These are phyloP conservation scores for Colletotrichum acutatum DNA, from an alignment of 2,329 filamentous ascomycete genomes.

Conservation along the genomic window DNA sequence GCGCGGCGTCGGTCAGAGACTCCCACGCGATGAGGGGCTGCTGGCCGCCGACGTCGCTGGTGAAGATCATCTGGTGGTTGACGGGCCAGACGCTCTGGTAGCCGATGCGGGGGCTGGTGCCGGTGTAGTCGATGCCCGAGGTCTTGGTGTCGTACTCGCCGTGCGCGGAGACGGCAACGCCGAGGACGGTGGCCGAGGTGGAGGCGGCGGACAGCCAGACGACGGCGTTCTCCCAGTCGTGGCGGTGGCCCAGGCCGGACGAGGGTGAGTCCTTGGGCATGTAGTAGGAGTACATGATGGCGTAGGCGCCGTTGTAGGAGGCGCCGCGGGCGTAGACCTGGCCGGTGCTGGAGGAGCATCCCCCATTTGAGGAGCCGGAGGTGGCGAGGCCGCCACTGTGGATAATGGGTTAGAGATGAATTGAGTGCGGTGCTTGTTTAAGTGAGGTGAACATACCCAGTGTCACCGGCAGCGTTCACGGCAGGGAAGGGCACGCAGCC, in stretches of 20 bases:
- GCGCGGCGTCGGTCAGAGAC: constrained; percentile 45
- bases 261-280: constrained; percentile 54
- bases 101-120: constrained; percentile 43
- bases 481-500: constrained; percentile 73
- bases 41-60: constrained; percentile 45
- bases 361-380: constrained; percentile 41
- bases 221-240: constrained; percentile 50
- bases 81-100: constrained; percentile 45
- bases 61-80: constrained; percentile 50
- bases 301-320: constrained; percentile 42
- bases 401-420: constrained; percentile 29
- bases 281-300: constrained; percentile 50
- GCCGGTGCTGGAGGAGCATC: constrained; percentile 43
- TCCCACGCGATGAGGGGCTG: constrained; percentile 55
- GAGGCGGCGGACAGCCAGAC: constrained; percentile 45
- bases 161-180: constrained; percentile 46
- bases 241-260: constrained; percentile 47
- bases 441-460: constrained; percentile 53
- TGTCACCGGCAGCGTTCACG: constrained; percentile 67
- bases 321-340: constrained; percentile 48
- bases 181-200: constrained; percentile 43
- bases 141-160: constrained; percentile 43
- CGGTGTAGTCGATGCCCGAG: constrained; percentile 39
- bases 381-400: constrained; percentile 43
- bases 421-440: background rate